Evolutionary conservation across 2,329 filamentous ascomycete genomes (phyloP).

Genomic region (Emergomyces pasteurianus): DNA sequence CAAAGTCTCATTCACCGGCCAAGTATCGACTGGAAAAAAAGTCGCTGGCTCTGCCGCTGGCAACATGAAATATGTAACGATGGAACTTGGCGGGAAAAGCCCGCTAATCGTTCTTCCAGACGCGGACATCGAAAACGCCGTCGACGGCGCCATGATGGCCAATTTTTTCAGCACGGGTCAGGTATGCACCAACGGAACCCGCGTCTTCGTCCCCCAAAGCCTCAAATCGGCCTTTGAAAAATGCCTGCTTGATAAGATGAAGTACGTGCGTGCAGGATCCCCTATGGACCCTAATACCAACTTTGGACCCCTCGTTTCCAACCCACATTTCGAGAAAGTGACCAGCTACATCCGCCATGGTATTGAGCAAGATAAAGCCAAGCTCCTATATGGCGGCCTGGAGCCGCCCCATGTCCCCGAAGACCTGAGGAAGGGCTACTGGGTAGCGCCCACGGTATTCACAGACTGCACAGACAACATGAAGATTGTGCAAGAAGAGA

Average conservation of each 20-base stretch:
- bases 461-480: constrained; percentile 75
- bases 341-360: constrained; percentile 64
- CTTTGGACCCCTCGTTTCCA: constrained; percentile 71
- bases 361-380: constrained; percentile 59
- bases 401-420: constrained; percentile 38
- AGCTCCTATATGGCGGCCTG: constrained; percentile 58
- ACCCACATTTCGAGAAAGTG: constrained; percentile 65
- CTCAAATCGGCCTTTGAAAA: constrained; percentile 59
- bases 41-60: constrained; percentile 64
- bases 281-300: constrained; percentile 63
- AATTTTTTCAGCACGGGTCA: constrained; percentile 89
- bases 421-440: constrained; percentile 55
- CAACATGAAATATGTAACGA: constrained; percentile 80
- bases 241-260: constrained; percentile 56
- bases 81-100: constrained; percentile 84
- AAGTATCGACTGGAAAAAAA: constrained; percentile 71
- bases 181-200: constrained; percentile 85
- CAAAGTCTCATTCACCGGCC: constrained; percentile 84
- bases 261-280: constrained; percentile 57
- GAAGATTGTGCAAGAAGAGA: constrained; percentile 70
- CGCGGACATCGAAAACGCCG: constrained; percentile 65
- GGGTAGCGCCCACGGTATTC: constrained; percentile 75
- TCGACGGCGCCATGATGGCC: constrained; percentile 82
- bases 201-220: constrained; percentile 63
- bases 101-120: constrained; percentile 71